Conservation (phyloP, 2,329 filamentous ascomycete species). For the Cryphonectria parasitica region DNA sequence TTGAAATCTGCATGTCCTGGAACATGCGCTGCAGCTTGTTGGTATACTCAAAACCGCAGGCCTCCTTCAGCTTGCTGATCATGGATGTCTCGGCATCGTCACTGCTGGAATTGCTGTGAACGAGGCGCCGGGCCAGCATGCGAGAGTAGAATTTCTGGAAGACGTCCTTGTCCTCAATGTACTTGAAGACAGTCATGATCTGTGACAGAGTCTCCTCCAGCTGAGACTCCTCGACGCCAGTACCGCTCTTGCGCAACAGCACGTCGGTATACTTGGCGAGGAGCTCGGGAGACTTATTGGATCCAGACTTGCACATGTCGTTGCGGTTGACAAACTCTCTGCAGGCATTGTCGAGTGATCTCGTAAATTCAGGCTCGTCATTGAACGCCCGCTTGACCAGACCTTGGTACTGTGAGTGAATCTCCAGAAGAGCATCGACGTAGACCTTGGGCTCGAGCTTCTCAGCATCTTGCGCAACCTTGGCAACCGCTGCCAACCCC, state of each 20-base stretch:
- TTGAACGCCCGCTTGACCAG: conserved; percentile 92
- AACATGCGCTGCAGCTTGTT: conserved; percentile 99
- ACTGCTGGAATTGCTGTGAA: conserved; percentile 93
- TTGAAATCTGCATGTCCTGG: conserved; percentile 98
- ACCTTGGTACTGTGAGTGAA: conserved; percentile 89
- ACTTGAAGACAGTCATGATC: conserved; percentile 99
- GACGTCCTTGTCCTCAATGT: conserved; percentile 99
- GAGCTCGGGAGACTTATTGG: conserved; percentile 91
- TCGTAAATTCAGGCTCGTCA: conserved; percentile 94
- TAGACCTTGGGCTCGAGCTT: conserved; percentile 95
- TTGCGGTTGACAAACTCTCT: conserved; percentile 98
- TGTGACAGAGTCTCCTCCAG: conserved; percentile 85
- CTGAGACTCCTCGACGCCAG: conserved; percentile 91
- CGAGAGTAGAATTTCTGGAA: conserved; percentile 99
- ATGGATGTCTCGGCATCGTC: conserved; percentile 98
- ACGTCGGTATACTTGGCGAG: conserved; percentile 95
- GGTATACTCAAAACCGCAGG: conserved; percentile 98
- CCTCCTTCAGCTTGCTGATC: conserved; percentile 99
- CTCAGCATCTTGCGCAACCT: conserved; percentile 85
- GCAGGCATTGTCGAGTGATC: conserved; percentile 95
- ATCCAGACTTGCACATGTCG: conserved; percentile 90
- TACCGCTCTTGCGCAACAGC: conserved; percentile 88
- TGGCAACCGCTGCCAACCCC: conserved; percentile 84
- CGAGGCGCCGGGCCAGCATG: conserved; percentile 91
- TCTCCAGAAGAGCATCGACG: conserved; percentile 90